A percentile compares a stretch with the other conserved stretches of the same genome.
phyloP scores from a whole-genome alignment of 176 grass and related monocot genomes.

The Raddia guianensis region DNA sequence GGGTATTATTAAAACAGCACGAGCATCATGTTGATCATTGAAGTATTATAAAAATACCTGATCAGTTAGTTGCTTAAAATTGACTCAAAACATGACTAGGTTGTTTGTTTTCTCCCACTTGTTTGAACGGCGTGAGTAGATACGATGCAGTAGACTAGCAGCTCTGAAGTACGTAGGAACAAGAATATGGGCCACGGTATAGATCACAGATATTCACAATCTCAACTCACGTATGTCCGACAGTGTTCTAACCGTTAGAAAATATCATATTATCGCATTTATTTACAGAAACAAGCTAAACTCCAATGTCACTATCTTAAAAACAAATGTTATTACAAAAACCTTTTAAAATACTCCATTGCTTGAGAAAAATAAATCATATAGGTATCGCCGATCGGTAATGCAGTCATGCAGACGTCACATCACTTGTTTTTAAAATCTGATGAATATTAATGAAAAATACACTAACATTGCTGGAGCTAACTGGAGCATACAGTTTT shows the following conservation, averaged over 20 bases:
- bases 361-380: neutral
- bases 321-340: neutral
- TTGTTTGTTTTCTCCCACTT: conserved; percentile 28
- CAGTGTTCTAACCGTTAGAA: neutral
- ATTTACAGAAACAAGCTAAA: neutral
- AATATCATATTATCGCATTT: conserved; percentile 1
- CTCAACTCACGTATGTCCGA: conserved; percentile 12
- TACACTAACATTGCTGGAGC: neutral
- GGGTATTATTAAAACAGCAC: neutral
- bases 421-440: neutral
- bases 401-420: neutral
- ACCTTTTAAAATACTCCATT: neutral
- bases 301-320: neutral
- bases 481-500: neutral
- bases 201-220: neutral
- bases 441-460: neutral
- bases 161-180: neutral
- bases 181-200: neutral
- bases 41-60: neutral
- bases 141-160: neutral
- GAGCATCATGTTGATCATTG: neutral
- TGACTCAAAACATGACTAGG: conserved; percentile 25
- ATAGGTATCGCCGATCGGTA: neutral
- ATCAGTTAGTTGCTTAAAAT: conserved; percentile 27
- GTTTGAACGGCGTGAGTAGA: conserved; percentile 7